Evolutionary conservation across 371 early-diverging fungal genomes (phyloP), one percentile per base, ranked within the genome.

Genomic region (Vairimorpha ceranae): DNA sequence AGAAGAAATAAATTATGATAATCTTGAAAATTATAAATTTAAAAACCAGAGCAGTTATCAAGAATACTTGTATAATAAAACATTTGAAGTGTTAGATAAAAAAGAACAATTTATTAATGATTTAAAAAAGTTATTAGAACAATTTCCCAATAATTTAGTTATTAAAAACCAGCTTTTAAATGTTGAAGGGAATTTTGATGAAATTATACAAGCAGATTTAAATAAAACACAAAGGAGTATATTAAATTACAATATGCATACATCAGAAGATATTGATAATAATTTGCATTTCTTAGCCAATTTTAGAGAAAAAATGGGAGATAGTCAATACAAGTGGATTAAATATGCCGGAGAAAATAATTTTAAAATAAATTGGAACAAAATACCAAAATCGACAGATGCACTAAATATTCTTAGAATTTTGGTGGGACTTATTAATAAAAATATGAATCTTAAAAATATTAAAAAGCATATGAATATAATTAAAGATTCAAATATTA

Each of bases 31-130:
- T 15, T 33, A 65, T 30, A 27, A 41, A 36, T 43, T 73, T 48
- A 65, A 38, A 19, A 36, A 72, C 58, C 0, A n/a, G 23, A 74
- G 65, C n/a, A 27, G 45, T 12, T 19, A 46, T 0, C 25, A 38
- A 15, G 80, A 76, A 41, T 76, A 56, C 51, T 29, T 51, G 33
- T 72, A 54, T 58, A 76, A 76, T 58, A 23, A 54, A 30, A 30
- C 70, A 0, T 79, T 74, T 71, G 64, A 72, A 45, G 14, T 48
- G 15, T 25, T 60, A 15, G 32, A 46, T 41, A 46, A 77, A 23
- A 65, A 65, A 51, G 27, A 68, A 3, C 15, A 56, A 35, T 79
- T 56, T 54, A 10, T 70, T 4, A 29, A 54, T 27, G 36, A 32
- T 23, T 65, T 77, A 1, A 45, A 66, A 25, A 32, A 14, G n/a